Base-by-base conservation (phyloP, 495 filamentous ascomycete species). In the Thozetella sp. region DNA sequence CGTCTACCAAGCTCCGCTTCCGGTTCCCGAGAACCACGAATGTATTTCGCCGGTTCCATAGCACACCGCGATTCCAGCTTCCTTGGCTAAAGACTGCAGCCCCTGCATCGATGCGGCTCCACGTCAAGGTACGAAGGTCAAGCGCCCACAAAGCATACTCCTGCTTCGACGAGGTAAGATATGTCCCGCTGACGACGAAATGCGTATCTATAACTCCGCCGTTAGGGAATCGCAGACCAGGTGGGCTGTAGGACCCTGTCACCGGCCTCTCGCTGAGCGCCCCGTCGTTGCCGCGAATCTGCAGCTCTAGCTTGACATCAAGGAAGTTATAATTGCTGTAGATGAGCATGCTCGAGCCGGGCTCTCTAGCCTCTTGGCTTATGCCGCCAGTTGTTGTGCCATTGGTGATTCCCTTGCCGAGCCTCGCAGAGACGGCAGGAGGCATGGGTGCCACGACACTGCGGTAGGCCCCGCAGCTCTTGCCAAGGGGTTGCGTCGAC, bases 321-420 rank as follows among this genome's bases (percentile, higher is more conserved):
- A 98, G 71, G 70, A 99, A 99, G 72, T 99, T 98, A 71, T 98
- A 99, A 67, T 99, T 99, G 43, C 95, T 98, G 71, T 99, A 99
- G 26, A 99, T 96, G 54, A 99, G 82, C 92, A 97, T 97, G 3
- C 93, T 91, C 15, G 88, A 89, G 25, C 84, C 86, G 2, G 88
- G 82, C 30, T 90, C 84, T 62, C 78, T 74, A 59, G 80, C 70
- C 53, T 85, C 83, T 26, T 77, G 73, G 56, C 75, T 73, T 43
- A 76, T 73, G n/a, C 60, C 67, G 2, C 64, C 63, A 0, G 64
- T 61, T 43, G 68, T 67, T 24, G 61, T 54, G 37, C 59, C 60
- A 34, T 62, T 67, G 26, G 61, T 55, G 45, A 70, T 68, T 12
- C 73, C 51, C 61, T 72, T 83, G 19, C 95, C 95, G 63, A 99